Base-by-base conservation (phyloP, 768 basidiomycete genomes). In the Serendipita sp. region DNA sequence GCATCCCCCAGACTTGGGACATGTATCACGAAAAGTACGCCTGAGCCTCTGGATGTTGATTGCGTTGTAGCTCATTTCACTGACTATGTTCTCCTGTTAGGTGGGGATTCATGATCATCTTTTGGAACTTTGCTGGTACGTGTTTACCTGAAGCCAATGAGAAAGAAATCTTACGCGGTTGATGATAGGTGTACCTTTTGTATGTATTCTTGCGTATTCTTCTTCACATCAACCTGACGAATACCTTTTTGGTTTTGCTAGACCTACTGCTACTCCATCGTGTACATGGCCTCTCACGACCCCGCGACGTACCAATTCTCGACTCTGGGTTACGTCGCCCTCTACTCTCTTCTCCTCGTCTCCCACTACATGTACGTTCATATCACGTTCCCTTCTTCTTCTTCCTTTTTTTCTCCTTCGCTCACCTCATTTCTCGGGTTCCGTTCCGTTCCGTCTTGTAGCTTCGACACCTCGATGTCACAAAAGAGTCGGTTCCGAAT, bases 401-500 rank as follows among this genome's bases (percentile, higher is more conserved):
- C n/a, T 42, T 7, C 16, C 14, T 28, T 17, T 14, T 33, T 41
- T 16, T 64, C 44, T 61, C 45, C 20, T 16, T 63, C 44, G 61
- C 33, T 50, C 2, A 22, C 5, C 63, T n/a, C n/a, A 2, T 0
- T 7, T 7, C 22, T 42, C 2, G 31, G 22, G 51, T 26, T 42
- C n/a, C n/a, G n/a, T n/a, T n/a, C n/a, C n/a, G n/a, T n/a, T n/a
- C n/a, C n/a, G n/a, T n/a, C n/a, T 17, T 58, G 42, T 66, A 92
- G 90, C 68, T 98, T 89, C 81, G 96, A 99, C 68, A 86, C 89
- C 17, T 79, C 92, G 1, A 95, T 93, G 90, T 83, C 91, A 2
- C 95, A 98, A 71, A 98, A 99, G 76, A 93, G 90, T 66, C 84
- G 84, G 65, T 98, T 98, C 81, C 95, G 96, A 72, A 95, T 97